A percentile compares a stretch with the other conserved stretches of the same genome.
These are phyloP conservation scores for Rhododendron molle DNA, from an alignment of 148 eudicot species.

Conservation along the genomic window DNA sequence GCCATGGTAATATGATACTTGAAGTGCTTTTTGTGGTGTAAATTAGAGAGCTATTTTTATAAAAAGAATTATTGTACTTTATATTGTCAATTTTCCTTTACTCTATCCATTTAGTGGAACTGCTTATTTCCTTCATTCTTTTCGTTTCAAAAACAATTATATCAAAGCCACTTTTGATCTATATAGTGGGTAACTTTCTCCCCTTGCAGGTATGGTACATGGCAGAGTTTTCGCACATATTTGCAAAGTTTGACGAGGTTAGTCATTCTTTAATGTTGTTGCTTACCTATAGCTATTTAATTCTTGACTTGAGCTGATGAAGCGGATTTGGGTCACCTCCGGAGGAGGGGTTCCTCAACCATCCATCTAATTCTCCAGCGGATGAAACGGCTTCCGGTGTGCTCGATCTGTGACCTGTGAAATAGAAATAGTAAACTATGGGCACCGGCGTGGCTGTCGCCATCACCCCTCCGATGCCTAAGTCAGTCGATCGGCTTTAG, in stretches of 20 bases:
- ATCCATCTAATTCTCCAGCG: too few relatives aligned
- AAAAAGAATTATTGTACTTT: not conserved
- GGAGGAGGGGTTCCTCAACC: too few relatives aligned
- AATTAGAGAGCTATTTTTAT: constrained; percentile 6
- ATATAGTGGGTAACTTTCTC: constrained; percentile 9
- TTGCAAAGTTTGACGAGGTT: constrained; percentile 67
- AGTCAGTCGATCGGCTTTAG: too few relatives aligned
- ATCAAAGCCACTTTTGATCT: not conserved
- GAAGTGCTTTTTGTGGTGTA: not conserved
- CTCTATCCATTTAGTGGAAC: not conserved
- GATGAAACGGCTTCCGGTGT: too few relatives aligned
- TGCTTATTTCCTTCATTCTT: not conserved
- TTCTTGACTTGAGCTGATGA: not conserved
- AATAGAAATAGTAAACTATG: too few relatives aligned
- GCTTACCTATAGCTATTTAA: not conserved
- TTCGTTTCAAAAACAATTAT: not conserved
- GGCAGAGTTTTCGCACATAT: constrained; percentile 73
- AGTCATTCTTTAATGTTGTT: constrained; percentile 16
- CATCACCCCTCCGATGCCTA: too few relatives aligned
- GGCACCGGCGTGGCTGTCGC: too few relatives aligned
- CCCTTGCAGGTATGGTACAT: constrained; percentile 88
- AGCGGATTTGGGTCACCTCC: too few relatives aligned
- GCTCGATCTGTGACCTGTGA: too few relatives aligned
- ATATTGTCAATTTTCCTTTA: not conserved
- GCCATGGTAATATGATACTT: constrained; percentile 61